Percentiles rank a stretch among this genome's conserved stretches.
These are phyloP conservation scores for Begonia masoniana DNA, from an alignment of 306 rosid genomes.

Conservation along the genomic window DNA sequence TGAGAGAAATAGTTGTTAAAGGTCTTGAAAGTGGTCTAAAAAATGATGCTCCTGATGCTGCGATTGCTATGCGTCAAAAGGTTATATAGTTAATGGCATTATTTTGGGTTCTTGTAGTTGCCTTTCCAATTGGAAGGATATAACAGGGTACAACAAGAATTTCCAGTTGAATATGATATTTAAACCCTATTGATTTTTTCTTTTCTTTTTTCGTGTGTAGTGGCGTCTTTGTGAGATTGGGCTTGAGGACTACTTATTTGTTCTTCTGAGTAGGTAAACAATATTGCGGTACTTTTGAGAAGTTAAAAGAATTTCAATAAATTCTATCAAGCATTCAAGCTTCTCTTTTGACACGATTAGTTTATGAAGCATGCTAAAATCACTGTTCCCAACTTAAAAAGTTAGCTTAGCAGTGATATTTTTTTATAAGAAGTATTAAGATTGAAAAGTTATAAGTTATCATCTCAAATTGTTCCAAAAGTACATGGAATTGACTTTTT, in stretches of 20 bases:
- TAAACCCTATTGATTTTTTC: conserved; percentile 4
- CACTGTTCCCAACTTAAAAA: too few relatives aligned
- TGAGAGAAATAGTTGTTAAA: conserved; percentile 59
- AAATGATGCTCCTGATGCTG: conserved; percentile 94
- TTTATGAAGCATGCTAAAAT: too few relatives aligned
- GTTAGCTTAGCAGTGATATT: too few relatives aligned
- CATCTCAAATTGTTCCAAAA: too few relatives aligned
- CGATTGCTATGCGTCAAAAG: conserved; percentile 97
- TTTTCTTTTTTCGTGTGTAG: conserved; percentile 30
- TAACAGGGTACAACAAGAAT: neutral
- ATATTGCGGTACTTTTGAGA: too few relatives aligned
- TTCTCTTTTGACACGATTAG: too few relatives aligned
- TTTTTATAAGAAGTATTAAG: too few relatives aligned
- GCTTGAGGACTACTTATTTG: conserved; percentile 91
- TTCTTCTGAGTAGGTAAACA: conserved; percentile 79
- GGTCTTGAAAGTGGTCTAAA: conserved; percentile 97
- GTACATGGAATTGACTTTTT: too few relatives aligned
- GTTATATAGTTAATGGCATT: conserved; percentile 21
- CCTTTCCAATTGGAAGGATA: neutral
- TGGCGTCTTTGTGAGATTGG: conserved; percentile 99
- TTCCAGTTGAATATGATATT: conserved; percentile 4
- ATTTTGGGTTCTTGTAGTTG: conserved; percentile 3
- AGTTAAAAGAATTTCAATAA: too few relatives aligned
- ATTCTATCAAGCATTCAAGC: too few relatives aligned
- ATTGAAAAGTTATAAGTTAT: too few relatives aligned